A percentile compares a stretch with the other conserved stretches of the same genome.
Conservation (phyloP, 805 yeast genomes). For the Yamadazyma sp. region DNA sequence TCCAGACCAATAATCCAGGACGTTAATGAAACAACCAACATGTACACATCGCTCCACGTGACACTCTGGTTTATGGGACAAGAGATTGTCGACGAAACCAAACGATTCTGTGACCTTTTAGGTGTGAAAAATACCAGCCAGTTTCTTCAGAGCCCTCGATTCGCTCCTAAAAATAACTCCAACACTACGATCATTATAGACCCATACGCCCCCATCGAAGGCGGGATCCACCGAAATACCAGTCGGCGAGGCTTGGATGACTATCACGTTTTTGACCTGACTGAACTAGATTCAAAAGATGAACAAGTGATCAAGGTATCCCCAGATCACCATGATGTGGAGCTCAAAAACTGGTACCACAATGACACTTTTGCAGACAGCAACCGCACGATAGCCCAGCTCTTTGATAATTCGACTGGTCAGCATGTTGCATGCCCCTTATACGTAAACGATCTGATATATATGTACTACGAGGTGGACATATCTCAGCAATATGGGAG, state of each 20-base stretch:
- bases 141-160: slow-evolving; percentile 29
- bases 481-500: slow-evolving; percentile 36
- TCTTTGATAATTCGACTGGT: slow-evolving; percentile 28
- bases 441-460: slow-evolving; percentile 36
- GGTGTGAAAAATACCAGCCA: slow-evolving; percentile 37
- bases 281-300: background rate
- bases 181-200: slow-evolving; percentile 10
- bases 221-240: background rate
- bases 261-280: too few species aligned
- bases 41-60: slow-evolving; percentile 49
- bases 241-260: too few species aligned
- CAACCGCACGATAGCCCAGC: slow-evolving; percentile 20
- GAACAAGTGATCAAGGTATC: too few species aligned
- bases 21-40: slow-evolving; percentile 45
- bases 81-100: slow-evolving; percentile 36
- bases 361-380: slow-evolving; percentile 11
- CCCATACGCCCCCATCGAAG: slow-evolving; percentile 10
- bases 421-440: slow-evolving; percentile 33
- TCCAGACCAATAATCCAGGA: slow-evolving; percentile 34
- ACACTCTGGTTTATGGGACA: slow-evolving; percentile 45
- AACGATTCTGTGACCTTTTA: slow-evolving; percentile 43
- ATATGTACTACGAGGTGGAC: slow-evolving; percentile 39
- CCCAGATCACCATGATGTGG: too few species aligned
- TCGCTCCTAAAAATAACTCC: slow-evolving; percentile 1
- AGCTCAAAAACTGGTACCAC: too few species aligned